Evolutionary conservation across 192 early-diverging fungal species (phyloP).

Genomic region (Coemansia sp.): DNA sequence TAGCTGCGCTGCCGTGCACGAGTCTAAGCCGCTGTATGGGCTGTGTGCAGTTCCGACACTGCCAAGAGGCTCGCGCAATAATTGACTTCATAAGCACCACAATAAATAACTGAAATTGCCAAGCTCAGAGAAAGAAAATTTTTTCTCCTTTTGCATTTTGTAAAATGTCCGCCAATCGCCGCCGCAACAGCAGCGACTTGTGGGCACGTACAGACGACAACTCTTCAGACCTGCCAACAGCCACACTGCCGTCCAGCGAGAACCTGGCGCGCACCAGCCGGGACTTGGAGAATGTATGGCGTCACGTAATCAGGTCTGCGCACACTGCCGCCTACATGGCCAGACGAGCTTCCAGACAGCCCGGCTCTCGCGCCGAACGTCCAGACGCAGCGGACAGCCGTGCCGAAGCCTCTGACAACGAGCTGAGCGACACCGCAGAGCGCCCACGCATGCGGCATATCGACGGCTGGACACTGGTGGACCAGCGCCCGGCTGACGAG

Average conservation of each 20-base stretch:
- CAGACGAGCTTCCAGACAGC: no score
- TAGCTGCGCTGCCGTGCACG: constrained; percentile 9
- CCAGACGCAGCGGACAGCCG: no score
- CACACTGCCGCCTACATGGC: neutral
- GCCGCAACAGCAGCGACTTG: neutral
- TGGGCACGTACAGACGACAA: neutral
- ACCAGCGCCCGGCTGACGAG: constrained; percentile 9
- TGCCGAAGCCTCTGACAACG: no score
- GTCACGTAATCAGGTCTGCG: constrained; percentile 10
- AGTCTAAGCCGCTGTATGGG: neutral
- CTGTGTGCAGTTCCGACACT: no score
- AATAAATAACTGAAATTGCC: neutral
- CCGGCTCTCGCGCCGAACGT: no score
- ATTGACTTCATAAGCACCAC: neutral
- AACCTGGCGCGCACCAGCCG: constrained; percentile 7
- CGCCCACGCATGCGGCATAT: constrained; percentile 1
- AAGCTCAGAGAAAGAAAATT: neutral
- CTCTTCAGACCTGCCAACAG: neutral
- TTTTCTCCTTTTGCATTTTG: neutral
- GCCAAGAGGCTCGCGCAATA: neutral
- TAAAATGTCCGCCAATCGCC: constrained; percentile 12
- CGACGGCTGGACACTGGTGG: constrained; percentile 36
- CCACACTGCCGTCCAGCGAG: neutral
- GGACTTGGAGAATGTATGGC: constrained; percentile 20
- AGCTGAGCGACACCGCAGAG: neutral